Evolutionary conservation across 176 grass and related monocot genomes (phyloP), one percentile per base, ranked within the genome.

Genomic region (Oryza rufipogon): DNA sequence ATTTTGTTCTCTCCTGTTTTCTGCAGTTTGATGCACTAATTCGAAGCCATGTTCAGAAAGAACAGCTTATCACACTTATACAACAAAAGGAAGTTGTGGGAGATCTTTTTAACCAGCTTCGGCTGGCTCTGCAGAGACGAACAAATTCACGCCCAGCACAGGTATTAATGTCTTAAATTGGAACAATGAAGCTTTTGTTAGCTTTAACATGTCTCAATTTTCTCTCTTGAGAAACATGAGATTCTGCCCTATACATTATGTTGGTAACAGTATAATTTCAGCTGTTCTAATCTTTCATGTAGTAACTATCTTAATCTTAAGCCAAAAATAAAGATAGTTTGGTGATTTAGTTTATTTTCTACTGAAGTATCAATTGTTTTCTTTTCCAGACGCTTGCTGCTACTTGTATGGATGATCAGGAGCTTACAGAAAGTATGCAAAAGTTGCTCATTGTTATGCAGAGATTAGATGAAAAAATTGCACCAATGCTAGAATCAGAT

Each of bases 1-100:
- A 48, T 32, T 49, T 70, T 52, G 12, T 26, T 23, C 38, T n/a
- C 75, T 73, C 56, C 70, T 69, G 16, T 76, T 36, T 78, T 90
- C 39, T 88, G 66, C 88, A 98, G 95, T 95, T 93, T 87, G 87
- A 98, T 80, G 92, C 92, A 80, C 51, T 98, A 23, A 86, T 95
- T 17, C 66, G 77, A 88, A 93, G 95, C 72, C 86, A 86, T 79
- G 80, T 47, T 73, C 75, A 86, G 39, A 98, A 91, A 87, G 90
- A 88, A 90, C 78, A 84, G 84, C 83, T 98, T 61, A 51, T 98
- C 60, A 82, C 90, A 61, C 91, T 98, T 86, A 91, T 98, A 87
- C 77, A 95, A 90, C 95, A 98, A 82, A 98, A 98, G 47, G 92
- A 98, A 93, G 75, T 87, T 82, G 95, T 95, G 60, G 95, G 95